Evolutionary conservation across 2,329 filamentous ascomycete genomes (phyloP).

Genomic region (Balansia obtecta): DNA sequence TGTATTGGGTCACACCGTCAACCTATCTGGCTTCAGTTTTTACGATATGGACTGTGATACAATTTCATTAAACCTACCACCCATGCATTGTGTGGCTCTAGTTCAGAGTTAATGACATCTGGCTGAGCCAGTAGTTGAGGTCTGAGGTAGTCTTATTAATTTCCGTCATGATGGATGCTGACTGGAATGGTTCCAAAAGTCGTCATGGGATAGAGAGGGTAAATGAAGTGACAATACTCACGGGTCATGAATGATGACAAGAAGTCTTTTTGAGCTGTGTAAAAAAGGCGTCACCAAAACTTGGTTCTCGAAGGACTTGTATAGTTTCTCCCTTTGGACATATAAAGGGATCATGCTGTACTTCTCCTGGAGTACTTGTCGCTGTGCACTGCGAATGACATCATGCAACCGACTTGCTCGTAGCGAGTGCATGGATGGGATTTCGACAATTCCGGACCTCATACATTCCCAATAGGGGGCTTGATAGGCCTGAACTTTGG

Average conservation of each 20-base stretch:
- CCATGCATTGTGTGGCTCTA: constrained; percentile 79
- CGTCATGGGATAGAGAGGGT: background rate
- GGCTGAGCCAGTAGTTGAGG: constrained; percentile 58
- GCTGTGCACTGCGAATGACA: constrained; percentile 66
- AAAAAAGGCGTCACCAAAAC: constrained; percentile 70
- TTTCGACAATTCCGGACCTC: constrained; percentile 51
- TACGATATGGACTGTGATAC: background rate
- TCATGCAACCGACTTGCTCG: constrained; percentile 60
- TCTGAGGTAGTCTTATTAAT: constrained; percentile 17
- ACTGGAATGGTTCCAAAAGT: background rate
- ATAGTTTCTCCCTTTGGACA: constrained; percentile 61
- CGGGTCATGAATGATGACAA: constrained; percentile 88
- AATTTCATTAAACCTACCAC: constrained; percentile 46
- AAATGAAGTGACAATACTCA: constrained; percentile 31
- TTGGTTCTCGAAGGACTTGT: constrained; percentile 73
- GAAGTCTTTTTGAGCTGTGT: constrained; percentile 49
- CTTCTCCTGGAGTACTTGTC: constrained; percentile 55
- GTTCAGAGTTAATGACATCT: constrained; percentile 54
- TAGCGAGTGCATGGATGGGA: constrained; percentile 37
- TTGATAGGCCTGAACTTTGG: constrained; percentile 47
- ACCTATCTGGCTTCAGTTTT: constrained; percentile 39
- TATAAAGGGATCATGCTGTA: constrained; percentile 70
- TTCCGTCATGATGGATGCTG: background rate
- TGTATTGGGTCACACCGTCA: constrained; percentile 68
- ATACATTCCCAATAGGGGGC: constrained; percentile 80